These are phyloP conservation scores for Sequoiadendron giganteum DNA, from an alignment of 75 land plant species.

Conservation along the genomic window DNA sequence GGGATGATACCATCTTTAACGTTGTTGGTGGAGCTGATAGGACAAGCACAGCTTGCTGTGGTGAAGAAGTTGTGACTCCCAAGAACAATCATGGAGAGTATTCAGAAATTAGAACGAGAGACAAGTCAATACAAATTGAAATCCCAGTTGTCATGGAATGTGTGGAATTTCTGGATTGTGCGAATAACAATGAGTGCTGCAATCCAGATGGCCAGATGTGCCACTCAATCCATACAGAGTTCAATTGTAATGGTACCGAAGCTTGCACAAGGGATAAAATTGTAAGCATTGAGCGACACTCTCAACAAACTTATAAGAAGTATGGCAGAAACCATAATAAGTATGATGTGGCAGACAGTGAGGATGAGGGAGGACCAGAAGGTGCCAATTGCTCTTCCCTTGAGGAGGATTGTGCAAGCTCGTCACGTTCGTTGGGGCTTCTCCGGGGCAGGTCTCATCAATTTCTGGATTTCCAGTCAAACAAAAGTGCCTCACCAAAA, in stretches of 20 bases:
- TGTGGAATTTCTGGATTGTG: not conserved
- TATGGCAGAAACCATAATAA: conserved; percentile 1
- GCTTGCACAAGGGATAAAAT: not conserved
- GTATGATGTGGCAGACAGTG: conserved; percentile 62
- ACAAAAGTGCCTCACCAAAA: not conserved
- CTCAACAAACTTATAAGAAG: not conserved
- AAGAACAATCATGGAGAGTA: not conserved
- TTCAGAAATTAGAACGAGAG: not conserved
- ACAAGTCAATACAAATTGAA: conserved; percentile 10
- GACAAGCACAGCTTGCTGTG: not conserved
- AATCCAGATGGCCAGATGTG: not conserved
- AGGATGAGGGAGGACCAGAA: conserved; percentile 38
- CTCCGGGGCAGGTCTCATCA: not conserved
- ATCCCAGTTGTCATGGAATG: not conserved
- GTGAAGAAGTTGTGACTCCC: not conserved
- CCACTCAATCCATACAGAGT: not conserved
- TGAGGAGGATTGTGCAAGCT: conserved; percentile 30
- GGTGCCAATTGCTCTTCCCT: conserved; percentile 10
- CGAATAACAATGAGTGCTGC: not conserved
- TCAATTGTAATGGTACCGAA: not conserved
- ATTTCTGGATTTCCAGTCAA: not conserved
- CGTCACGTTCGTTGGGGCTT: conserved; percentile 1
- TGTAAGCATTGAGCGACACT: not conserved
- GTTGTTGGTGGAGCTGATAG: not conserved
- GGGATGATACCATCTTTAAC: conserved; percentile 21